Evolutionary conservation across 2,329 filamentous ascomycete species (phyloP), one percentile per base, ranked within the genome.

Genomic region (Pseudocercospora fuligena): DNA sequence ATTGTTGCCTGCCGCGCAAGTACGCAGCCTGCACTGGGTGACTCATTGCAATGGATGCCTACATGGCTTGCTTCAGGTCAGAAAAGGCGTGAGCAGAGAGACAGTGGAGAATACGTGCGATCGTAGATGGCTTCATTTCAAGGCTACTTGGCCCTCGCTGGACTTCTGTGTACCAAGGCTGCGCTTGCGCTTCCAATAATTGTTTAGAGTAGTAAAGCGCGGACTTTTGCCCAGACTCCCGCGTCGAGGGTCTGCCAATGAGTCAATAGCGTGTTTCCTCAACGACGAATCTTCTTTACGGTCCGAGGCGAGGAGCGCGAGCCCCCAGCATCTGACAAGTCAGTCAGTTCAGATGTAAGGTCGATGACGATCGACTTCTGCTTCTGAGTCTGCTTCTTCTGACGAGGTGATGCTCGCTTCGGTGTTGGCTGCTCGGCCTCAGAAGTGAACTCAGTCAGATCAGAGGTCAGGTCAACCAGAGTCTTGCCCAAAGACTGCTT

Each of bases 371-470:
- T 25, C 65, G 63, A 33, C 21, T 21, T 25, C 31, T 43, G n/a
- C 16, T 43, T 43, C 40, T n/a, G 40, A n/a, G 16, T 43, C 40
- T 43, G 40, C 40, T 43, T 43, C 40, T 43, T 43, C 40, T 43
- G 40, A 19, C 16, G 16, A n/a, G 40, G 40, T 5, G 40, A 19
- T 43, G 40, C 40, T n/a, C 40, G 40, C 40, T 43, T n/a, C 40
- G 40, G 16, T n/a, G 40, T 43, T 19, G 40, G 16, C 3, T 43
- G 16, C 40, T 16, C 16, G 16, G 53, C 23, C 8, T 58, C 56
- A 36, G 56, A 58, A 9, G 56, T 58, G 56, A 58, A 40, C n/a
- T 58, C 56, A 7, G 56, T 58, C 8, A 58, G 7, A 8, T 58
- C 56, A 21, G 56, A 40, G 2, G 56, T 58, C 19, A 58, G 29